Conservation (phyloP, 108 stramenopile species). For the Schizochytrium sp. region DNA sequence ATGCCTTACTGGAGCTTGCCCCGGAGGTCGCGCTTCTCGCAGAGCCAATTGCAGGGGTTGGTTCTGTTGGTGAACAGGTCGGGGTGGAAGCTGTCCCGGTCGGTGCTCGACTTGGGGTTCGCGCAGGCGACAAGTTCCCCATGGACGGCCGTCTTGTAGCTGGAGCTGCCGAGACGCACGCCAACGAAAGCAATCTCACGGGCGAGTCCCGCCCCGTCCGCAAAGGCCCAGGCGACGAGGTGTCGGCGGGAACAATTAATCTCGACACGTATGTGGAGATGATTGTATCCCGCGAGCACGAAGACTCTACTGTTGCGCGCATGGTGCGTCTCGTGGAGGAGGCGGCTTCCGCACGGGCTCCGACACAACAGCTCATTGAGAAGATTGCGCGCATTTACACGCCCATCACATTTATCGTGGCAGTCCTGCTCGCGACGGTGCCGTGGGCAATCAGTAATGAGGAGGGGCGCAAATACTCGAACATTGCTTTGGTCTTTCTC, state of each 20-base stretch:
- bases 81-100: not conserved
- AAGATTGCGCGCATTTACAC: constrained; percentile 72
- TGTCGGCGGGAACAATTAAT: constrained; percentile 74
- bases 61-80: not conserved
- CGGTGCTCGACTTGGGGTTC: constrained; percentile 35
- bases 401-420: constrained; percentile 62
- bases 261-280: constrained; percentile 61
- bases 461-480: constrained; percentile 48
- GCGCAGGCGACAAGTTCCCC: constrained; percentile 83
- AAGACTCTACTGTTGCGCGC: constrained; percentile 64
- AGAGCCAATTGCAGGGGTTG: not conserved
- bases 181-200: constrained; percentile 82
- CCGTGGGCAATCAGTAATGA: constrained; percentile 65
- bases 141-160: constrained; percentile 76
- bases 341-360: not conserved
- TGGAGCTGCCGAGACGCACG: constrained; percentile 49
- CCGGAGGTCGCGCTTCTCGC: constrained; percentile 73
- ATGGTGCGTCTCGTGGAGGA: constrained; percentile 6
- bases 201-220: constrained; percentile 68
- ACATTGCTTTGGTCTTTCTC: constrained; percentile 70
- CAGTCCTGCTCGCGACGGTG: constrained; percentile 62
- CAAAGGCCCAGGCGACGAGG: constrained; percentile 58
- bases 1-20: constrained; percentile 55
- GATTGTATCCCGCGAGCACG: constrained; percentile 58
- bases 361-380: constrained; percentile 31